A percentile compares a stretch with the other conserved stretches of the same genome.
Conservation (phyloP, 78 protist genomes). For the Cyanophora paradoxa region DNA sequence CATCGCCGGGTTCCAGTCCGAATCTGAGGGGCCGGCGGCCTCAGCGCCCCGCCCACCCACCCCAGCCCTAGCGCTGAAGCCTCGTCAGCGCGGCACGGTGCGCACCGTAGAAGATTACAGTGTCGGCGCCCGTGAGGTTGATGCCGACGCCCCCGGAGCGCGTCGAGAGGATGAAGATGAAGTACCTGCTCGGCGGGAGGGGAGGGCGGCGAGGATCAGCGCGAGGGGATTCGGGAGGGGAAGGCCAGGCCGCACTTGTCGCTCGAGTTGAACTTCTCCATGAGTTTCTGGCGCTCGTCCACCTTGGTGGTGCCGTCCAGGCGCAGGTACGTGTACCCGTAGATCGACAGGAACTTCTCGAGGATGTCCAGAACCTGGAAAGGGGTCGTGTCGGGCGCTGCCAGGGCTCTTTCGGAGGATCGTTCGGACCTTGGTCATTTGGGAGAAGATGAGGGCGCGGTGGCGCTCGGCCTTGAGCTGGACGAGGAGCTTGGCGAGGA, state of each 20-base stretch:
- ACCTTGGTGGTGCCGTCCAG: slow-evolving; percentile 89
- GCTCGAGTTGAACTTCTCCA: slow-evolving; percentile 86
- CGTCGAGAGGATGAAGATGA: slow-evolving; percentile 84
- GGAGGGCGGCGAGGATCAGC: no score
- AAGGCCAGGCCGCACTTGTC: no score
- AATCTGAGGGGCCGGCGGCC: no score
- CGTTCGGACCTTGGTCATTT: slow-evolving; percentile 72
- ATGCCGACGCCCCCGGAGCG: slow-evolving; percentile 93
- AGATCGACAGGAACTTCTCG: slow-evolving; percentile 71
- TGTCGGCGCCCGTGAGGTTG: slow-evolving; percentile 95
- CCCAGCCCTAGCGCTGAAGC: no score
- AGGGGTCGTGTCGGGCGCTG: no score
- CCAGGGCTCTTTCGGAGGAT: slow-evolving; percentile 80
- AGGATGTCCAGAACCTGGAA: slow-evolving; percentile 85
- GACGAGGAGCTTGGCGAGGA: slow-evolving; percentile 41
- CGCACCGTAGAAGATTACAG: slow-evolving; percentile 93
- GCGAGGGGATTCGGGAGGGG: no score
- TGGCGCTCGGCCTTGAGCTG: slow-evolving; percentile 60
- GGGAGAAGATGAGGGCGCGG: slow-evolving; percentile 54
- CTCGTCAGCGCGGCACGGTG: no score
- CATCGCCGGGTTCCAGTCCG: slow-evolving; percentile 97
- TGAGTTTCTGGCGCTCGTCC: slow-evolving; percentile 71
- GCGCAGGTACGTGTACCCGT: slow-evolving; percentile 77
- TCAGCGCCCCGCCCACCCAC: no score
- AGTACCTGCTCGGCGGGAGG: no score